A percentile compares a stretch with the other conserved stretches of the same genome.
phyloP scores from a whole-genome alignment of 2,329 filamentous ascomycete species.

The Myriangium duriaei region DNA sequence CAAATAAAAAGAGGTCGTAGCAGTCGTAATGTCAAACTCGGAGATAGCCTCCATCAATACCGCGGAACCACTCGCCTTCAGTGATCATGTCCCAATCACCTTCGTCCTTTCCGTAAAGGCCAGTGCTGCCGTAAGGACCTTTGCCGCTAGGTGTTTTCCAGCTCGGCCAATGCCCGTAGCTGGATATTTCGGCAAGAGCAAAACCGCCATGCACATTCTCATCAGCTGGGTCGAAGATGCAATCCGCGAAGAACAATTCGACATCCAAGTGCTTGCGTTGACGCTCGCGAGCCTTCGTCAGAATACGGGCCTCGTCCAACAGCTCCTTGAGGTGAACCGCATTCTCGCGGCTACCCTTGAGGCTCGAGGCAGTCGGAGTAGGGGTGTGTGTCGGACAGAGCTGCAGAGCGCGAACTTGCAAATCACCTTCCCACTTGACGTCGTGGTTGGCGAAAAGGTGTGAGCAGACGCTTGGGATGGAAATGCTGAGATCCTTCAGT shows the following conservation, averaged over 20 bases:
- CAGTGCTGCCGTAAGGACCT: slow-evolving; percentile 38
- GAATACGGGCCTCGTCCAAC: slow-evolving; percentile 29
- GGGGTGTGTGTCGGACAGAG: slow-evolving; percentile 24
- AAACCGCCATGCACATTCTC: slow-evolving; percentile 38
- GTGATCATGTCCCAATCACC: slow-evolving; percentile 24
- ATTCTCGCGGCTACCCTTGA: slow-evolving; percentile 8
- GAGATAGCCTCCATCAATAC: slow-evolving; percentile 23
- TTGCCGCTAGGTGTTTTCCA: slow-evolving; percentile 28
- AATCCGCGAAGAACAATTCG: slow-evolving; percentile 40
- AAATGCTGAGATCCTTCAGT: slow-evolving; percentile 37
- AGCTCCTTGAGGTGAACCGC: slow-evolving; percentile 25
- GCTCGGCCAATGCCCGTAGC: slow-evolving; percentile 30
- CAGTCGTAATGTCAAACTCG: slow-evolving; percentile 6
- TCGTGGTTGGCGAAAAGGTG: slow-evolving; percentile 33
- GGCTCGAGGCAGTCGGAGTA: slow-evolving; percentile 13
- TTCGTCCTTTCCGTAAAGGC: slow-evolving; percentile 38
- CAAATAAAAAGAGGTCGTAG: neutral
- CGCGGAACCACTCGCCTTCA: slow-evolving; percentile 23
- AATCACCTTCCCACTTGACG: slow-evolving; percentile 34
- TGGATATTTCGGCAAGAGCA: slow-evolving; percentile 29
- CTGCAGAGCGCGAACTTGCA: slow-evolving; percentile 37
- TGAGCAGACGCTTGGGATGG: slow-evolving; percentile 36
- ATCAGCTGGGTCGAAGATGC: slow-evolving; percentile 38
- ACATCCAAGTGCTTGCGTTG: slow-evolving; percentile 30
- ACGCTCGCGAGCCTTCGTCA: slow-evolving; percentile 27